Conservation (phyloP, 2,329 filamentous ascomycete species). For the Hymenoscyphus linearis region DNA sequence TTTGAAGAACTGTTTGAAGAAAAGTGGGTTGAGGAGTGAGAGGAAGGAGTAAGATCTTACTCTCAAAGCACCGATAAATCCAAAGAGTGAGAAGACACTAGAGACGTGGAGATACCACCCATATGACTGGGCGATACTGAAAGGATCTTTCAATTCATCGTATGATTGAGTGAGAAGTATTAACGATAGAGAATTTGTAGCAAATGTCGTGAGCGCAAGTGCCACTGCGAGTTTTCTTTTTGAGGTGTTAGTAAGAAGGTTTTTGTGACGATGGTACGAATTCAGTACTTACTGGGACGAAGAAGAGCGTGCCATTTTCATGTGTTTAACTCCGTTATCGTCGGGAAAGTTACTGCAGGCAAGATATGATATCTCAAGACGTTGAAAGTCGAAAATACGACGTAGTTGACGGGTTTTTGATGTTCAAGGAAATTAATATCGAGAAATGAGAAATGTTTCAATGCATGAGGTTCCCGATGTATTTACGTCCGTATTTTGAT, state of each 20-base stretch:
- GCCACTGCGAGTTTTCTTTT: background rate
- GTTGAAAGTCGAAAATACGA: background rate
- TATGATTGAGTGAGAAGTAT: background rate
- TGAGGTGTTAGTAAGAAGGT: background rate
- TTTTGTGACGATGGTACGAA: background rate
- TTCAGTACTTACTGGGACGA: background rate
- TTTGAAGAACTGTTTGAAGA: background rate
- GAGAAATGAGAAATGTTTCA: background rate
- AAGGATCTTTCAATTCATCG: background rate
- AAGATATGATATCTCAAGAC: background rate
- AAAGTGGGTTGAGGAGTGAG: background rate
- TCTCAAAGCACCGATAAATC: background rate
- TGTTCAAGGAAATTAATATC: background rate
- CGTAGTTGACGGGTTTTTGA: background rate
- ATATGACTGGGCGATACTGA: background rate
- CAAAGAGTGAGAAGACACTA: background rate
- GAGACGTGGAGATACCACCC: background rate
- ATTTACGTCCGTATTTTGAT: too few relatives aligned
- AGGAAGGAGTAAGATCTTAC: background rate
- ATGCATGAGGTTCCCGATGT: background rate
- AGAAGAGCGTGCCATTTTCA: background rate
- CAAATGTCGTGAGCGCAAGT: background rate
- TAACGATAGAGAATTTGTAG: background rate
- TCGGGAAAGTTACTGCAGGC: background rate
- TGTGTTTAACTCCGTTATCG: background rate